Evolutionary conservation across 148 eudicot species (phyloP).

Genomic region (Rhododendron ovatum): DNA sequence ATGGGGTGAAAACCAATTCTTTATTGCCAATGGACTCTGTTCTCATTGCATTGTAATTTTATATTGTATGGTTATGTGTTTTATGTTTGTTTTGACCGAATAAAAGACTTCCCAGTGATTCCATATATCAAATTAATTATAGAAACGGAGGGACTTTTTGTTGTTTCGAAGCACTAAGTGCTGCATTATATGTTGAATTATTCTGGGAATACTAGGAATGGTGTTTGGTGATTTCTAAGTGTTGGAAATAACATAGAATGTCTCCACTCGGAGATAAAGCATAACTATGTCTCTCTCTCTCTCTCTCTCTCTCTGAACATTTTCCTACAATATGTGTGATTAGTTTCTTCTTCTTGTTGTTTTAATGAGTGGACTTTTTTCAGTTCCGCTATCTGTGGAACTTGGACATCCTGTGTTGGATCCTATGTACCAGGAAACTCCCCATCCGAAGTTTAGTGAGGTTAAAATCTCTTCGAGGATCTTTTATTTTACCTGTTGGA

Average conservation of each 20-base stretch:
- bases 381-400: constrained; percentile 61
- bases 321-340: not conserved
- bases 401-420: constrained; percentile 57
- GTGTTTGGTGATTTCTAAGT: not conserved
- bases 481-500: not conserved
- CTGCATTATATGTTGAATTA: not conserved
- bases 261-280: not conserved
- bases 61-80: not conserved
- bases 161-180: too few species aligned
- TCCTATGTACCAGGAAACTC: constrained; percentile 65
- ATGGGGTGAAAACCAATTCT: too few species aligned
- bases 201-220: not conserved
- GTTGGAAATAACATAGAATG: not conserved
- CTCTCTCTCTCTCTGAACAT: not conserved
- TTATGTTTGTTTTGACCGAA: not conserved
- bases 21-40: not conserved
- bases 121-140: not conserved
- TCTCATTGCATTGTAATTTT: not conserved
- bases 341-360: not conserved
- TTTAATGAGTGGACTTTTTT: constrained; percentile 8
- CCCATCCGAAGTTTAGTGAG: constrained; percentile 51
- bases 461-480: constrained; percentile 30
- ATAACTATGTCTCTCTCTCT: not conserved
- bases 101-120: not conserved
- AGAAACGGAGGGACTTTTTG: not conserved